Evolutionary conservation across 176 grass and related monocot species (phyloP).

Genomic region (Avena atlantica): DNA sequence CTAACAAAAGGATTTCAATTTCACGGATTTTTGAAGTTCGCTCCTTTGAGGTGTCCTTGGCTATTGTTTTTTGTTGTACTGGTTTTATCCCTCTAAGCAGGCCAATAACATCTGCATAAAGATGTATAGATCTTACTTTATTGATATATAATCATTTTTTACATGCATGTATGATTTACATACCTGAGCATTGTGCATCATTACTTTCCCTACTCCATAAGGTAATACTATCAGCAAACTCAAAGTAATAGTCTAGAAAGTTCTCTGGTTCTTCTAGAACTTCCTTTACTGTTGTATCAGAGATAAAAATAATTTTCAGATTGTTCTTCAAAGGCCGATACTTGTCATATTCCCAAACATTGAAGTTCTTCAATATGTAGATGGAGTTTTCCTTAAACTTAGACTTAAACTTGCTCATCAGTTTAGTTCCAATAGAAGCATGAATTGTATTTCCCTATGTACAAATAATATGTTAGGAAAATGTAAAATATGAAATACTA

Average conservation of each 20-base stretch:
- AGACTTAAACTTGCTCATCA: neutral
- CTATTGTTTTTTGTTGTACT: neutral
- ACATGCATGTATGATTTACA: neutral
- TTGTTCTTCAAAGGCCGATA: neutral
- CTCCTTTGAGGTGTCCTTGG: neutral
- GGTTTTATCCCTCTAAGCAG: neutral
- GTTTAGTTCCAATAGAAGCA: neutral
- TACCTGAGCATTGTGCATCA: neutral
- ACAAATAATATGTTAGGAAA: neutral
- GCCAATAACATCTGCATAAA: neutral
- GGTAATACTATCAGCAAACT: neutral
- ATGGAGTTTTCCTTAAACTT: neutral
- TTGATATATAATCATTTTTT: neutral
- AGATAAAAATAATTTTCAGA: neutral
- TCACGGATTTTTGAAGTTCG: neutral
- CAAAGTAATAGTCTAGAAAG: neutral
- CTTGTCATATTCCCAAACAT: neutral
- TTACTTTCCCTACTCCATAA: neutral
- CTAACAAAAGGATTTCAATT: neutral
- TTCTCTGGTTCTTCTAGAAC: neutral
- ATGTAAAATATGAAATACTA: neutral
- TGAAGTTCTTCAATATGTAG: neutral
- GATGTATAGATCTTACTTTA: neutral
- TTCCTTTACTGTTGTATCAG: neutral
- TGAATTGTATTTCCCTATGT: neutral